A percentile compares a stretch with the other conserved stretches of the same genome.
These are phyloP conservation scores for Mollisiaceae sp. DNA, from an alignment of 2,329 filamentous ascomycete species.

Conservation along the genomic window DNA sequence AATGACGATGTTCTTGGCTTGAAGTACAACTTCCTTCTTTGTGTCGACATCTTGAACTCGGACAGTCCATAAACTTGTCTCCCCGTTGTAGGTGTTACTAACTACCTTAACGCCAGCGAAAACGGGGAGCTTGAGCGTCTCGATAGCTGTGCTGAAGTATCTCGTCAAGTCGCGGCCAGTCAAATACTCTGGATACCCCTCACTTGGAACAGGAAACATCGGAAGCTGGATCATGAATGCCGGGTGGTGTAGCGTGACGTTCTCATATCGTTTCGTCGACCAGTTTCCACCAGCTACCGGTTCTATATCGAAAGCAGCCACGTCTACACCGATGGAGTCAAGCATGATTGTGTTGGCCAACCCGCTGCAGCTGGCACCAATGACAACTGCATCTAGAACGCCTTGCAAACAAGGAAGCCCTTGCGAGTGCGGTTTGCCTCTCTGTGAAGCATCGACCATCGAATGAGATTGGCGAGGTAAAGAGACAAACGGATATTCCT, in stretches of 20 bases:
- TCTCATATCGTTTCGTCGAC: conserved; percentile 3
- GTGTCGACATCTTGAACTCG: not conserved
- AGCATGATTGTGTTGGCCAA: not conserved
- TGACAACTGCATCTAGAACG: not conserved
- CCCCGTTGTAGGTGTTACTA: not conserved
- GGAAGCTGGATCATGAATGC: conserved; percentile 2
- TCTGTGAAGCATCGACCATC: not conserved
- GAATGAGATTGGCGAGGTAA: not conserved
- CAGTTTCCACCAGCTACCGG: not conserved
- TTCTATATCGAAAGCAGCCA: conserved; percentile 1
- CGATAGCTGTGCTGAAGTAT: not conserved
- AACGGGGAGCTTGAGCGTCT: not conserved
- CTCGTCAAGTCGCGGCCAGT: not conserved
- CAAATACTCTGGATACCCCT: conserved; percentile 1
- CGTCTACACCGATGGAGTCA: not conserved
- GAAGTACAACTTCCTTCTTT: not conserved
- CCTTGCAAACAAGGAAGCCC: not conserved
- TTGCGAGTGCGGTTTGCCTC: not conserved
- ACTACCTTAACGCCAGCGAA: conserved; percentile 1
- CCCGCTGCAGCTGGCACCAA: not conserved
- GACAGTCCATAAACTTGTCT: not conserved
- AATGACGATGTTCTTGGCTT: not conserved
- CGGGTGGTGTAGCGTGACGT: not conserved
- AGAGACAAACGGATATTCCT: not conserved
- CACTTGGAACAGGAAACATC: not conserved